Evolutionary conservation across 2,329 filamentous ascomycete genomes (phyloP).

Genomic region (Beauveria bassiana): DNA sequence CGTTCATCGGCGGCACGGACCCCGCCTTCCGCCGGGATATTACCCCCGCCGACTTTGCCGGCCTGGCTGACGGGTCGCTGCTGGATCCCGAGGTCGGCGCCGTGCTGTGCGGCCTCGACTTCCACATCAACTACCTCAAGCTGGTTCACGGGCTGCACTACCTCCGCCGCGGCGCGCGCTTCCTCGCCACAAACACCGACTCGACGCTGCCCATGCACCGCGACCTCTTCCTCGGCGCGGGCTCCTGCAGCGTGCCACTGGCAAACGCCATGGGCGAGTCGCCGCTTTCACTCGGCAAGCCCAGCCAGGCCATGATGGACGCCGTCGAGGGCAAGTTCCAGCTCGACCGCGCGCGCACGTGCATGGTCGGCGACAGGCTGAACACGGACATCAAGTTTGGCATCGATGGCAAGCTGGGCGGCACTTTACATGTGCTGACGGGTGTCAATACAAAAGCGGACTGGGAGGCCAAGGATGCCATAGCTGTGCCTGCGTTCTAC

Average conservation of each 20-base stretch:
- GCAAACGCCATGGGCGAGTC: conserved; percentile 61
- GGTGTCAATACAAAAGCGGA: conserved; percentile 83
- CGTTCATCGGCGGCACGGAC: conserved; percentile 83
- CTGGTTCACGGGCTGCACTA: conserved; percentile 80
- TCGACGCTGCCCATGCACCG: conserved; percentile 78
- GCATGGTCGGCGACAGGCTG: conserved; percentile 91
- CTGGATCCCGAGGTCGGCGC: conserved; percentile 85
- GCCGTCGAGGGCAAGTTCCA: conserved; percentile 93
- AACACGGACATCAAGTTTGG: conserved; percentile 97
- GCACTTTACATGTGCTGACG: conserved; percentile 83
- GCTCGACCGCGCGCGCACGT: conserved; percentile 74
- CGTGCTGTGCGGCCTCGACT: conserved; percentile 85
- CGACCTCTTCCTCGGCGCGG: conserved; percentile 85
- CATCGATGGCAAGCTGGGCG: conserved; percentile 80
- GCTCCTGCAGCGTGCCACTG: conserved; percentile 71
- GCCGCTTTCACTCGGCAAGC: conserved; percentile 81
- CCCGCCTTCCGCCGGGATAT: conserved; percentile 69
- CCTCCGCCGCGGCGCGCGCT: conserved; percentile 70
- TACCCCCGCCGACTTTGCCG: conserved; percentile 68
- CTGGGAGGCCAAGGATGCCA: conserved; percentile 61
- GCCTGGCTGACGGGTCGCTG: conserved; percentile 64
- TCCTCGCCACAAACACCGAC: conserved; percentile 90
- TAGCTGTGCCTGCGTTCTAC: conserved; percentile 72
- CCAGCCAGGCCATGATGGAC: conserved; percentile 99
- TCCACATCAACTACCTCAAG: conserved; percentile 94